phyloP scores from a whole-genome alignment of 169 alveolate genomes.

The Babesia bovis region DNA sequence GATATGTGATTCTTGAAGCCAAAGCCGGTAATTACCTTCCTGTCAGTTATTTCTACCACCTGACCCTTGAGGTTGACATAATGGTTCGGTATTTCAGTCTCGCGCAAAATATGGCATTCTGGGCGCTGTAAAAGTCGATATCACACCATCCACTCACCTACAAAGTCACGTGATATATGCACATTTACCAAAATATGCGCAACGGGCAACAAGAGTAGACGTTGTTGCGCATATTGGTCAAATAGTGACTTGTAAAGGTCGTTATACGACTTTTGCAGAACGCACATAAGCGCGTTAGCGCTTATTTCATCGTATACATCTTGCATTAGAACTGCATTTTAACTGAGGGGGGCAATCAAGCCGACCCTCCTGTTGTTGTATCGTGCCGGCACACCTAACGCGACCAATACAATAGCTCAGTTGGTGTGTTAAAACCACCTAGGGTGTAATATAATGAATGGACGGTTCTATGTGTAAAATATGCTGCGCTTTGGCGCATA shows the following conservation, averaged over 20 bases:
- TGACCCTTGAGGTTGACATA: slow-evolving; percentile 55
- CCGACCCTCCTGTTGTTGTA: no score
- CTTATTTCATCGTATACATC: slow-evolving; percentile 29
- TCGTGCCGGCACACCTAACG: no score
- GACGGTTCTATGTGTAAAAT: neutral
- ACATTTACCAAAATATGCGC: slow-evolving; percentile 53
- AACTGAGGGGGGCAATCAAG: no score
- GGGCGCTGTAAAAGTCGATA: no score
- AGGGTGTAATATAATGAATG: neutral
- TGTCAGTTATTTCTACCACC: slow-evolving; percentile 37
- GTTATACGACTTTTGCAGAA: slow-evolving; percentile 40
- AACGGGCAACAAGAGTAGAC: slow-evolving; percentile 43
- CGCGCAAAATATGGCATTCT: slow-evolving; percentile 57
- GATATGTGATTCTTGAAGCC: slow-evolving; percentile 59
- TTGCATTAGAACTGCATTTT: slow-evolving; percentile 9
- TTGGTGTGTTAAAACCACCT: no score
- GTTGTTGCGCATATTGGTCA: slow-evolving; percentile 14
- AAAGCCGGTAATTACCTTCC: slow-evolving; percentile 46
- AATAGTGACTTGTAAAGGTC: slow-evolving; percentile 41
- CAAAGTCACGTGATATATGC: slow-evolving; percentile 27
- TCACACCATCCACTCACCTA: slow-evolving; percentile 43
- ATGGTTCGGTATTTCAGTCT: slow-evolving; percentile 29
- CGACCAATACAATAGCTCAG: no score
- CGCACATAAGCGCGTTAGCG: slow-evolving; percentile 56
- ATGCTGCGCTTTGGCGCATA: slow-evolving; percentile 8